phyloP scores from a whole-genome alignment of 2,329 filamentous ascomycete species.

The Chaetothyriales sp. region DNA sequence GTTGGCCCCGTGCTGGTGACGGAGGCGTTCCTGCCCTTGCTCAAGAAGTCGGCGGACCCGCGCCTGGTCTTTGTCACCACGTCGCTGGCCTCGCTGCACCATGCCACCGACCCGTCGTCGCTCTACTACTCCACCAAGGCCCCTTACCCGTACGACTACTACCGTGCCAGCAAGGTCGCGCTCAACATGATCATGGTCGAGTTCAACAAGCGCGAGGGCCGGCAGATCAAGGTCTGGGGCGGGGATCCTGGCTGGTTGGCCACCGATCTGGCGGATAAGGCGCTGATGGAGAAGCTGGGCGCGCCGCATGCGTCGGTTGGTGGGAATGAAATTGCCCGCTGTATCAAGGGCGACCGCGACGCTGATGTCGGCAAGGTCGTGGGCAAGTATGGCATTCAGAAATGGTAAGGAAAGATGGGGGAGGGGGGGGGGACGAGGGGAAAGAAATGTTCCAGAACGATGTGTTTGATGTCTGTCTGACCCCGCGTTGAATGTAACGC shows the following conservation, averaged over 20 bases:
- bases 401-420: slow-evolving; percentile 16
- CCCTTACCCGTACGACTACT: slow-evolving; percentile 20
- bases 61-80: slow-evolving; percentile 27
- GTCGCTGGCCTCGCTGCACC: slow-evolving; percentile 9
- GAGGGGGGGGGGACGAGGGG: too few relatives aligned
- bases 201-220: slow-evolving; percentile 24
- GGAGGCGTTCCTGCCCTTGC: slow-evolving; percentile 19
- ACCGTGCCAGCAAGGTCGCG: slow-evolving; percentile 30
- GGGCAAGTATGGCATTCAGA: slow-evolving; percentile 17
- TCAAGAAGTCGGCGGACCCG: slow-evolving; percentile 18
- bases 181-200: slow-evolving; percentile 26
- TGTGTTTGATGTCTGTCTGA: too few relatives aligned
- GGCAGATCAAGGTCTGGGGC: slow-evolving; percentile 35
- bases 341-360: slow-evolving; percentile 20
- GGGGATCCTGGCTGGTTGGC: slow-evolving; percentile 35
- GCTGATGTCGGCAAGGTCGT: slow-evolving; percentile 20
- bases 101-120: slow-evolving; percentile 18
- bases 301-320: slow-evolving; percentile 5
- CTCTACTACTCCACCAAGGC: slow-evolving; percentile 1
- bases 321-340: slow-evolving; percentile 15
- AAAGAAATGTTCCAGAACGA: too few relatives aligned
- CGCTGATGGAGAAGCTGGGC: slow-evolving; percentile 8
- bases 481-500: too few relatives aligned
- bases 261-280: slow-evolving; percentile 26
- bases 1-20: slow-evolving; percentile 11